phyloP scores from a whole-genome alignment of 176 grass and related monocot genomes.

The maize (Zea mays) region Zm-B73-REFERENCE-NAM-5.0 NC_050097.1:36262001-36262500 shows the following conservation, averaged over 20 bases:
- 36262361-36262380: slow-evolving; percentile 29
- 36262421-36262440: slow-evolving; percentile 30
- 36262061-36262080: slow-evolving; percentile 91
- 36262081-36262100: slow-evolving; percentile 70
- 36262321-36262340: slow-evolving; percentile 98
- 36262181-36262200: slow-evolving; percentile 11
- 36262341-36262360: slow-evolving; percentile 96
- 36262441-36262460: slow-evolving; percentile 21
- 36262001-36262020: not conserved
- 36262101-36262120: slow-evolving; percentile 31
- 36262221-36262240: not conserved
- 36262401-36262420: slow-evolving; percentile 28
- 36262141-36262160: not conserved
- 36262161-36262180: not conserved
- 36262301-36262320: slow-evolving; percentile 87
- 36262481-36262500: slow-evolving; percentile 78
- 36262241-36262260: not conserved
- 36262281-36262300: slow-evolving; percentile 78
- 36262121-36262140: slow-evolving; percentile 9
- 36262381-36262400: slow-evolving; percentile 24
- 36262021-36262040: slow-evolving; percentile 17
- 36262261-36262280: slow-evolving; percentile 25
- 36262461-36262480: slow-evolving; percentile 88
- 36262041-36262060: slow-evolving; percentile 96
- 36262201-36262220: slow-evolving; percentile 21